These are phyloP conservation scores for Beauveria caledonica DNA, from an alignment of 2,329 filamentous ascomycete genomes.

Conservation along the genomic window DNA sequence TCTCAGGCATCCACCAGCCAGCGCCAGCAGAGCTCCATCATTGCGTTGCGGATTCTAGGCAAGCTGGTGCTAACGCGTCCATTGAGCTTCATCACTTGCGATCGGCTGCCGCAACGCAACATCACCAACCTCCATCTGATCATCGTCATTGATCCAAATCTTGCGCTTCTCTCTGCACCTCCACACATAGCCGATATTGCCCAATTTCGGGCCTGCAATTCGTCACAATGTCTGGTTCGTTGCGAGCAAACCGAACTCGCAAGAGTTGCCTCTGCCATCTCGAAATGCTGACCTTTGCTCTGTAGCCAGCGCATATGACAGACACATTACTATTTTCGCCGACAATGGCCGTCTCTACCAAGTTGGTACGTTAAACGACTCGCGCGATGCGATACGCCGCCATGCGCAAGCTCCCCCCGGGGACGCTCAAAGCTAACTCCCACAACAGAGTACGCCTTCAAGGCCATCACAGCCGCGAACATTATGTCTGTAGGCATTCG, in stretches of 20 bases:
- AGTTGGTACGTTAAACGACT: conserved; percentile 68
- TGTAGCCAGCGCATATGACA: conserved; percentile 72
- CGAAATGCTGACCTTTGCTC: conserved; percentile 16
- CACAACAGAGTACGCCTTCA: conserved; percentile 93
- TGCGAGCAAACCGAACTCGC: conserved; percentile 8
- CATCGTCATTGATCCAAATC: conserved; percentile 7
- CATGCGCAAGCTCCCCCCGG: conserved; percentile 11
- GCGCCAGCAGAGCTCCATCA: conserved; percentile 7
- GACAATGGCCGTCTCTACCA: conserved; percentile 97
- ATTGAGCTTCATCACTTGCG: conserved; percentile 7
- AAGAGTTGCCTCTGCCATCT: conserved; percentile 20
- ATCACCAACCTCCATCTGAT: conserved; percentile 19
- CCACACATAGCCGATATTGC: neutral
- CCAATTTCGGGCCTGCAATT: conserved; percentile 15
- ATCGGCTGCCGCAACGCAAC: conserved; percentile 4
- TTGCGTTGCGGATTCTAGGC: conserved; percentile 30
- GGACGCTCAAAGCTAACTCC: conserved; percentile 8
- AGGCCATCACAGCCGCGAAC: conserved; percentile 97
- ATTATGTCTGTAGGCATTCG: conserved; percentile 96
- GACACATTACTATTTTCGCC: conserved; percentile 99
- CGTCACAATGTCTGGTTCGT: conserved; percentile 45
- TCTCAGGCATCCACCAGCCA: conserved; percentile 3
- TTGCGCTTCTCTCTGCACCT: neutral
- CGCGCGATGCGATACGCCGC: conserved; percentile 2
- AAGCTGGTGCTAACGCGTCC: conserved; percentile 41